Conservation (phyloP, 2,329 filamentous ascomycete genomes). For the Penicillium crustosum region DNA sequence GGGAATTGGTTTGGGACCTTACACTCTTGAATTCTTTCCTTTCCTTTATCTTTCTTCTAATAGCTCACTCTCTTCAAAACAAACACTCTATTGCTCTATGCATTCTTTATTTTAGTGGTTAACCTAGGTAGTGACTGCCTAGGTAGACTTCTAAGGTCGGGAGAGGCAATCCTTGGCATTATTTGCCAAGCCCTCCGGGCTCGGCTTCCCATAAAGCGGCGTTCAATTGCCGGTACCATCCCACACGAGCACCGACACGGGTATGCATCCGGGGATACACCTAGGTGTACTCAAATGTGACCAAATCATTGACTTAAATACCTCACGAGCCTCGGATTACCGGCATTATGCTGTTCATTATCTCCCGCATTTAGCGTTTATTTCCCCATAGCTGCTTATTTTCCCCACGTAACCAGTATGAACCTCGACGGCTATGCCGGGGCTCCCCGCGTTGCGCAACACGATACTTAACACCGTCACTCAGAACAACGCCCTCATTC, state of each 20-base stretch:
- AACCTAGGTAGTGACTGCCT: neutral
- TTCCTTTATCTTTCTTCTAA: too few species aligned
- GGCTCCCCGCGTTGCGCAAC: slow-evolving; percentile 45
- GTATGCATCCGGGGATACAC: too few species aligned
- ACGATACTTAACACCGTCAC: slow-evolving; percentile 47
- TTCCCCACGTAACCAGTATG: neutral
- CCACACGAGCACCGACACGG: neutral
- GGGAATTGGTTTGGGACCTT: too few species aligned
- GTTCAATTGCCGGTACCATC: neutral
- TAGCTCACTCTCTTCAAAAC: too few species aligned
- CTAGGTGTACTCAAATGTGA: neutral
- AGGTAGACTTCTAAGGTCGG: neutral
- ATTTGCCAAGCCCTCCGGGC: neutral
- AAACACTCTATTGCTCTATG: neutral
- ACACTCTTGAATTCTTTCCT: too few species aligned
- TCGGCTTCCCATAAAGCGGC: neutral
- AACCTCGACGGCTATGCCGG: slow-evolving; percentile 45
- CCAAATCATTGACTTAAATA: neutral
- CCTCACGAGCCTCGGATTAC: neutral
- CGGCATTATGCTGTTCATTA: neutral
- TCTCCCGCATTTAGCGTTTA: neutral
- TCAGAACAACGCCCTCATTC: slow-evolving; percentile 43
- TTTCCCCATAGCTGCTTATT: neutral
- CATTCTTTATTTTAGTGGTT: too few species aligned
- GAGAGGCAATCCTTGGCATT: neutral